Percentiles rank a stretch among this genome's conserved stretches.
Evolutionary conservation across 805 yeast species (phyloP).

Genomic region (Clavispora fructus): DNA sequence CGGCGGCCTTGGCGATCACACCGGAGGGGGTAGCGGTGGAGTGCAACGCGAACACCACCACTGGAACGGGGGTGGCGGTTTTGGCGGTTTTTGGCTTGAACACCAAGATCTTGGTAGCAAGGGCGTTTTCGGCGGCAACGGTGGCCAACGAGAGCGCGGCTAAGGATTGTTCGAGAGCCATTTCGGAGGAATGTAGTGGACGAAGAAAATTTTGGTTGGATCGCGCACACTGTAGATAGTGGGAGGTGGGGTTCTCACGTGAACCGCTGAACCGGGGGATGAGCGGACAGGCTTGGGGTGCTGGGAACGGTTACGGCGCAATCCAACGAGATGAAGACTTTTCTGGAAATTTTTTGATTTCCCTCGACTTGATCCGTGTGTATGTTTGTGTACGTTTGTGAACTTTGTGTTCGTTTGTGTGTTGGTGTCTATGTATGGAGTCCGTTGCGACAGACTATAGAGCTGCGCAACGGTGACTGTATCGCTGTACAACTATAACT

Average conservation of each 20-base stretch:
- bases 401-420: too few species aligned
- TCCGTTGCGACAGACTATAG: too few species aligned
- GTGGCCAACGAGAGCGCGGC: slow-evolving; percentile 60
- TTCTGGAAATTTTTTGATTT: too few species aligned
- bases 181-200: slow-evolving; percentile 14
- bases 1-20: slow-evolving; percentile 59
- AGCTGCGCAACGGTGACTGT: too few species aligned
- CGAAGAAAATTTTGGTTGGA: slow-evolving; percentile 2
- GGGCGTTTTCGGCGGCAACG: slow-evolving; percentile 46
- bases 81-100: slow-evolving; percentile 92
- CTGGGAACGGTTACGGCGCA: too few species aligned
- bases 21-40: slow-evolving; percentile 66
- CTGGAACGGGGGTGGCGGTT: slow-evolving; percentile 70
- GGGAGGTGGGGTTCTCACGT: not conserved
- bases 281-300: too few species aligned
- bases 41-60: slow-evolving; percentile 71
- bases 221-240: slow-evolving; percentile 1
- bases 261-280: not conserved
- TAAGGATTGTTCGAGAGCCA: slow-evolving; percentile 67
- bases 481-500: too few species aligned
- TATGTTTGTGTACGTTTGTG: too few species aligned
- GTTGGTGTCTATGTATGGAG: too few species aligned
- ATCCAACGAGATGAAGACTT: too few species aligned
- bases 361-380: too few species aligned
- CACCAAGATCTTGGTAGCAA: slow-evolving; percentile 67